Base-by-base conservation (phyloP, 176 grass and related monocot species). In the Raddia distichophylla region DNA sequence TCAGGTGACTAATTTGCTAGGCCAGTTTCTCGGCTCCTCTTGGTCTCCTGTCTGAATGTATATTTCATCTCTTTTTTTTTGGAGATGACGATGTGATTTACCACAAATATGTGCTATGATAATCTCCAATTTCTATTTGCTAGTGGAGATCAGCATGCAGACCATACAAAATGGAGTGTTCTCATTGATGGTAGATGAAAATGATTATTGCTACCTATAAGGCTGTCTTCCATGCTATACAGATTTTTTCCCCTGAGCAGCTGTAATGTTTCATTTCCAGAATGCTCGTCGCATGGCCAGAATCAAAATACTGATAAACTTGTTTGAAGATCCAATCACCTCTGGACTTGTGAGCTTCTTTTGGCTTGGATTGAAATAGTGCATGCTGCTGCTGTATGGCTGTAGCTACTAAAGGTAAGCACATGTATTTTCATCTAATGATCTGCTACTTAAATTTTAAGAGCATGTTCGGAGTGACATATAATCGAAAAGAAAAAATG, bases 1-100 rank as follows among this genome's bases (percentile, higher is more conserved):
- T 71, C 90, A 98, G 92, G 90, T 88, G 42, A 93, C 86, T 53
- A 94, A 94, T 87, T 84, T 91, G 60, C 86, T 90, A 59, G 84
- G 92, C 53, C 92, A 90, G 57, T 84, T 95, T 81, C 82, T 93
- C 79, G 77, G 77, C 56, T 86, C 90, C 42, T 73, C 86, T 74
- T 89, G 88, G 95, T 93, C 90, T 77, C 92, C 86, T 3, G 85
- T 91, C 42, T 93, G 59, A 89, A 40, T 82, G 56, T 17, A 62
- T 77, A 17, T 61, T 86, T 81, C 22, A 1, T 59, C 37, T 59
- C 37, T 77, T 77, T 12, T 67, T 32, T 73, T 32, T 57, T 71
- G 65, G 42, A 15, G 27, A 48, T 71, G 75, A 4, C 46, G 19
- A 53, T 46, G 85, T 9, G 42, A 77, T 72, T 78, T 50, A 51